A percentile compares a stretch with the other conserved stretches of the same genome.
phyloP scores from a whole-genome alignment of 805 yeast species.

The Scheffersomyces stipitis region DNA sequence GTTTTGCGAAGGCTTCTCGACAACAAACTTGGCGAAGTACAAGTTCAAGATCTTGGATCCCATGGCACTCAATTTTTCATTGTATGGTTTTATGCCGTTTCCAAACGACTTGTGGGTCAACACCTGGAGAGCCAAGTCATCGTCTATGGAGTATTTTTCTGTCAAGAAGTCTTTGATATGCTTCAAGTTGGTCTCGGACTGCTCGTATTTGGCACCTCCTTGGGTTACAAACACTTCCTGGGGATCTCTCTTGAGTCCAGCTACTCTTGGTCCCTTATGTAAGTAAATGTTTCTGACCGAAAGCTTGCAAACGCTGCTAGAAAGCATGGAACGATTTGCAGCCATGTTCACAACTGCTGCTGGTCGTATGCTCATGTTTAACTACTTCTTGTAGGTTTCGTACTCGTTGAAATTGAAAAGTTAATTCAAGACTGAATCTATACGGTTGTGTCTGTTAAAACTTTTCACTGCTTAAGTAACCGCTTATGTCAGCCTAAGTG shows the following conservation, averaged over 20 bases:
- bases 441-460: not conserved
- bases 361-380: conserved; percentile 14
- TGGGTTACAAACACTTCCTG: conserved; percentile 41
- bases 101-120: conserved; percentile 94
- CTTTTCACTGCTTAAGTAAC: not conserved
- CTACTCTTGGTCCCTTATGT: conserved; percentile 56
- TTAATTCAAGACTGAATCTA: no score
- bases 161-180: conserved; percentile 49
- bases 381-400: no score
- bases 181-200: conserved; percentile 46
- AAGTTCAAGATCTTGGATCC: conserved; percentile 65
- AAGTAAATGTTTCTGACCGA: conserved; percentile 33
- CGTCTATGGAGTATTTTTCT: conserved; percentile 53
- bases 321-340: conserved; percentile 1
- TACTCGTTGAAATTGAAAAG: no score
- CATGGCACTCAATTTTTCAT: conserved; percentile 75
- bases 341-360: conserved; percentile 5
- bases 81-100: conserved; percentile 85
- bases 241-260: conserved; percentile 73
- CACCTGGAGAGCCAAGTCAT: conserved; percentile 68
- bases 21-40: conserved; percentile 43
- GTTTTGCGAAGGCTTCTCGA: conserved; percentile 22
- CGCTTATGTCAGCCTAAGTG: not conserved
- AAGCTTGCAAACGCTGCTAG: not conserved
- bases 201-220: conserved; percentile 50